Conservation (phyloP, 208 protist species). For the Lotmaria passim region DNA sequence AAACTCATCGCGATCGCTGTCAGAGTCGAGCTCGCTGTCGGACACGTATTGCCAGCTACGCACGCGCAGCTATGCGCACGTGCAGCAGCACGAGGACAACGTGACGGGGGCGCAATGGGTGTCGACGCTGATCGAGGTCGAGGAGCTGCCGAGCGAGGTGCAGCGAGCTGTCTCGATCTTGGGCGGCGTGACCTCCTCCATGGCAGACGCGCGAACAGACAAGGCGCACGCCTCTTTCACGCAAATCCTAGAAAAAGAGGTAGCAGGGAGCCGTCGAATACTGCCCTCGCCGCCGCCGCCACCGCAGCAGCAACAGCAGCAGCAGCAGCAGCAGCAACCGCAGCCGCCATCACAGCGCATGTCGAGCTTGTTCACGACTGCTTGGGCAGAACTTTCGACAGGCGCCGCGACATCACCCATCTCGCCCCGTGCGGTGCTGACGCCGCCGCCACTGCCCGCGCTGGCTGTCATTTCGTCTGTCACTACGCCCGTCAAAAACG, state of each 20-base stretch:
- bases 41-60: slow-evolving; percentile 29
- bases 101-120: slow-evolving; percentile 20
- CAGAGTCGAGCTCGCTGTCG: slow-evolving; percentile 9
- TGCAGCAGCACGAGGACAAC: slow-evolving; percentile 16
- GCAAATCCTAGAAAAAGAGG: too few relatives aligned
- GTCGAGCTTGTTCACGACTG: too few relatives aligned
- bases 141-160: slow-evolving; percentile 39
- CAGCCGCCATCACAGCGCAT: too few relatives aligned
- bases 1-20: background rate
- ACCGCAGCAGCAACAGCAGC: background rate
- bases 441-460: background rate
- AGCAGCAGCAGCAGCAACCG: background rate
- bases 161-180: slow-evolving; percentile 23
- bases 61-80: slow-evolving; percentile 29
- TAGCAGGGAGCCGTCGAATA: background rate
- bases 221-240: background rate
- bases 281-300: too few relatives aligned
- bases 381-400: too few relatives aligned
- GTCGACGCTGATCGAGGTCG: slow-evolving; percentile 33
- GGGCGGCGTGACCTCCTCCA: slow-evolving; percentile 13
- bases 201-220: background rate
- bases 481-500: background rate
- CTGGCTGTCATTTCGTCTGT: background rate
- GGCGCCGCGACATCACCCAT: background rate
- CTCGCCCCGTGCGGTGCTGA: background rate